These are phyloP conservation scores for Nitzschia palea DNA, from an alignment of 108 stramenopile genomes.

Conservation along the genomic window DNA sequence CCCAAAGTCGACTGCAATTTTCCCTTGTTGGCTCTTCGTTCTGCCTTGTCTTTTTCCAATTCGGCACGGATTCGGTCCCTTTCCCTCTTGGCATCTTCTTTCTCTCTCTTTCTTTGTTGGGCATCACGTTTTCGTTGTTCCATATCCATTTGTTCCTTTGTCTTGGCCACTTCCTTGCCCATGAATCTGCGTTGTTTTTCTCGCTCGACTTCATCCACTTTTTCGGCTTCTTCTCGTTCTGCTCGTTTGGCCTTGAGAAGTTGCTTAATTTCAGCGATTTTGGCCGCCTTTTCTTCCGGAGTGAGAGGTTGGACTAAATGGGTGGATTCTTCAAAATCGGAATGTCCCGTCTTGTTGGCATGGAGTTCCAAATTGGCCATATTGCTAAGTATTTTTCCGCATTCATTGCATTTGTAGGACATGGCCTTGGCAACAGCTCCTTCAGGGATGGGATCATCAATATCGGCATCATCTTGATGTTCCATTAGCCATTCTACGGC, in stretches of 20 bases:
- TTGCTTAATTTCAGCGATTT: slow-evolving; percentile 87
- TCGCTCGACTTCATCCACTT: slow-evolving; percentile 80
- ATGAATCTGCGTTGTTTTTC: slow-evolving; percentile 85
- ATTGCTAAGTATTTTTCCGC: slow-evolving; percentile 77
- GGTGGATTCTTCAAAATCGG: slow-evolving; percentile 90
- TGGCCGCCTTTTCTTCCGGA: slow-evolving; percentile 90
- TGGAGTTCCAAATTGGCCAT: slow-evolving; percentile 90
- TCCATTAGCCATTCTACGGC: slow-evolving; percentile 94
- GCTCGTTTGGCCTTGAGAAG: slow-evolving; percentile 75
- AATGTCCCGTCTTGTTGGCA: slow-evolving; percentile 89
- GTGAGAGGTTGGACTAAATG: slow-evolving; percentile 72
- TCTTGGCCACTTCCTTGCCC: slow-evolving; percentile 82
- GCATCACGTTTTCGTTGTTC: slow-evolving; percentile 83
- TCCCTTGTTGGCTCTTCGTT: slow-evolving; percentile 85
- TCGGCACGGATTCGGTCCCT: slow-evolving; percentile 89
- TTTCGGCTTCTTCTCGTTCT: slow-evolving; percentile 86
- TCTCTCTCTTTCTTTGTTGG: slow-evolving; percentile 63
- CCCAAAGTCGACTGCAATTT: slow-evolving; percentile 82
- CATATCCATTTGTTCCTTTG: slow-evolving; percentile 84
- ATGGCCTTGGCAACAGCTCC: slow-evolving; percentile 44
- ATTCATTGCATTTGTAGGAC: slow-evolving; percentile 90
- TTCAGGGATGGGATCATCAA: slow-evolving; percentile 88
- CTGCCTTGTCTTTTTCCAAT: slow-evolving; percentile 89
- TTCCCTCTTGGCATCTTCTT: slow-evolving; percentile 71
- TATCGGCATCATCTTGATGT: slow-evolving; percentile 92